Evolutionary conservation across 352 stramenopile genomes (phyloP).

Genomic region (Phytophthora pluvialis): DNA sequence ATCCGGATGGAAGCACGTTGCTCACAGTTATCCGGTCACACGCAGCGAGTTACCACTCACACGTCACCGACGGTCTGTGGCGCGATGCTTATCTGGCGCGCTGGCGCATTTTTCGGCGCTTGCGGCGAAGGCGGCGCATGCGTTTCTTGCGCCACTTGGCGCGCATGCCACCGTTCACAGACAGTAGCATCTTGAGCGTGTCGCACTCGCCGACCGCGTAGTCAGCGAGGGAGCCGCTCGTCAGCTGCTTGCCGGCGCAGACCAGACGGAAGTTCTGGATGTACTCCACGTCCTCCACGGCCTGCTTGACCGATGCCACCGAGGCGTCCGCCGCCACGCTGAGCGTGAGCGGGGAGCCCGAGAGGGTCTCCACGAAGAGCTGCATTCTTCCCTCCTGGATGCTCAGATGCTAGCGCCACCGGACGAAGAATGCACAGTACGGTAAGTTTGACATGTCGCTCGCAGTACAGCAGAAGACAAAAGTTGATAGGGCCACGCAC

Average conservation of each 20-base stretch:
- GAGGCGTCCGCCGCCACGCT: conserved; percentile 87
- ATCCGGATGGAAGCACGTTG: conserved; percentile 17
- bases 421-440: conserved; percentile 7
- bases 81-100: conserved; percentile 94
- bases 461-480: background rate
- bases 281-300: conserved; percentile 96
- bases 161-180: conserved; percentile 94
- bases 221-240: conserved; percentile 89
- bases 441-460: conserved; percentile 3
- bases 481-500: conserved; percentile 28
- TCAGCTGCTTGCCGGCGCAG: conserved; percentile 81
- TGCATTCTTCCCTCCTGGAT: conserved; percentile 95
- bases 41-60: background rate
- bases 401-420: conserved; percentile 80
- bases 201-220: conserved; percentile 94
- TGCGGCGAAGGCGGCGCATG: conserved; percentile 97
- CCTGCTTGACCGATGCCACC: conserved; percentile 92
- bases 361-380: conserved; percentile 94
- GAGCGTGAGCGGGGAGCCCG: conserved; percentile 82
- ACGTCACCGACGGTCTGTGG: conserved; percentile 17
- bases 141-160: conserved; percentile 99
- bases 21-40: conserved; percentile 5
- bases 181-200: conserved; percentile 92
- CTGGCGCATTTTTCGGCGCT: conserved; percentile 99
- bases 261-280: conserved; percentile 94